Base-by-base conservation (phyloP, 495 filamentous ascomycete species). In the Mycothermus thermophilus region DNA sequence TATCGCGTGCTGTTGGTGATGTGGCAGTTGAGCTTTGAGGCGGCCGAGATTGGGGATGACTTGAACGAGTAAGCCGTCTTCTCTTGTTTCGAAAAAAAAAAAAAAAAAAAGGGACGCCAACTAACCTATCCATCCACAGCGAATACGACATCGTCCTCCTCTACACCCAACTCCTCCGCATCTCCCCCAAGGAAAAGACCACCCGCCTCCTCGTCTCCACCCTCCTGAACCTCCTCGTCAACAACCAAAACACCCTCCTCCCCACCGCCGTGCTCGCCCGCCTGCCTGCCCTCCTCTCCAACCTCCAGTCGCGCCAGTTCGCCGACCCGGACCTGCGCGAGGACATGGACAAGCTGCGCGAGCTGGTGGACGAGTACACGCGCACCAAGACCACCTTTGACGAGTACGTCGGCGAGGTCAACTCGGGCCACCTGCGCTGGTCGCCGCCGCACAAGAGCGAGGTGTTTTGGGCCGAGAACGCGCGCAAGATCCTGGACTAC, bases 121-220 rank as follows among this genome's bases (percentile, higher is more conserved):
- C 12, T 8, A 10, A 24, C 32, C 28, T 12, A 25, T 6, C 32
- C 27, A 22, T 13, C 10, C n/a, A 16, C 27, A 93, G 86, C 31
- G 84, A 92, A 60, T 82, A 93, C 60, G 86, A 96, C 47, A 77
- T 96, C 44, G 71, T 95, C 39, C 74, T 84, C 31, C 75, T 94
- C 37, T 94, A 92, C 57, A 85, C 79, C 14, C 80, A 87, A 23
- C 75, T 99, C 24, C 71, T 96, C 28, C 78, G 85, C 19, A 64
- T 93, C 10, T 93, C 90, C 4, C 86, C 88, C 21, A 99, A 99
- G 56, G 90, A 96, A 57, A 99, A 99, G 63, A 94, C 86, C 0
- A 94, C 90, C 0, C 77, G 92, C 3, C 74, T 99, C 20, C 74
- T 93, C 30, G 67, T 96, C 32, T 84, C 85, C 12, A 93, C 84